Conservation (phyloP, 1,284 basidiomycete genomes). For the Ustilago crameri region DNA sequence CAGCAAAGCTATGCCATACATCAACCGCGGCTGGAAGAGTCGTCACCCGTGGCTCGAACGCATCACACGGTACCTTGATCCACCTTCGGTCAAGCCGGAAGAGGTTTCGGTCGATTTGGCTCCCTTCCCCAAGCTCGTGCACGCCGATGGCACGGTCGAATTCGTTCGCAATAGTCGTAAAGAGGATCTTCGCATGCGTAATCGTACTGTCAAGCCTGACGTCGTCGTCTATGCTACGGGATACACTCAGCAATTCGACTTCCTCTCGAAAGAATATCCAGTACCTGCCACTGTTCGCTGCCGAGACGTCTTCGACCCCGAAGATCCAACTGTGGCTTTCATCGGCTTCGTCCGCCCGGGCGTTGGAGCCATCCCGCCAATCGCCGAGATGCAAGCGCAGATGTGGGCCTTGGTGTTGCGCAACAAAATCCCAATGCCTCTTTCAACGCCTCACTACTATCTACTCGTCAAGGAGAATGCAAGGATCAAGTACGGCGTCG, state of each 20-base stretch:
- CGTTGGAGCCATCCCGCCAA: conserved; percentile 76
- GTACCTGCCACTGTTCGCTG: conserved; percentile 73
- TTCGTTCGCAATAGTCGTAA: conserved; percentile 70
- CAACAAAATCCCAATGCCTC: conserved; percentile 71
- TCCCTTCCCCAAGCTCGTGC: conserved; percentile 74
- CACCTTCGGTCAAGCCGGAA: conserved; percentile 72
- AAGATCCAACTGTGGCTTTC: conserved; percentile 73
- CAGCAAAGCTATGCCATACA: conserved; percentile 63
- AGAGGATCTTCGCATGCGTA: conserved; percentile 71
- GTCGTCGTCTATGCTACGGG: conserved; percentile 71
- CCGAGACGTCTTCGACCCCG: conserved; percentile 72
- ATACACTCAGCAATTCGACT: conserved; percentile 72
- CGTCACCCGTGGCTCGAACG: conserved; percentile 68
- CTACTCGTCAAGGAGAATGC: conserved; percentile 73
- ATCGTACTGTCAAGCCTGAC: conserved; percentile 71
- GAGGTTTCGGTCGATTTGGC: conserved; percentile 74
- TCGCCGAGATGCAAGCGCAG: conserved; percentile 76
- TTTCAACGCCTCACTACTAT: conserved; percentile 73
- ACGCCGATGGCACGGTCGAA: conserved; percentile 71
- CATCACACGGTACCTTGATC: conserved; percentile 64
- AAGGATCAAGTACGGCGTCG: conserved; percentile 76
- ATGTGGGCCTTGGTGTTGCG: conserved; percentile 74
- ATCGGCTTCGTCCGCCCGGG: conserved; percentile 77
- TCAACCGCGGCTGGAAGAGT: conserved; percentile 71
- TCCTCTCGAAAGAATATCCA: conserved; percentile 72